Evolutionary conservation across 2,329 filamentous ascomycete genomes (phyloP).

Genomic region (Colletotrichum sp.): DNA sequence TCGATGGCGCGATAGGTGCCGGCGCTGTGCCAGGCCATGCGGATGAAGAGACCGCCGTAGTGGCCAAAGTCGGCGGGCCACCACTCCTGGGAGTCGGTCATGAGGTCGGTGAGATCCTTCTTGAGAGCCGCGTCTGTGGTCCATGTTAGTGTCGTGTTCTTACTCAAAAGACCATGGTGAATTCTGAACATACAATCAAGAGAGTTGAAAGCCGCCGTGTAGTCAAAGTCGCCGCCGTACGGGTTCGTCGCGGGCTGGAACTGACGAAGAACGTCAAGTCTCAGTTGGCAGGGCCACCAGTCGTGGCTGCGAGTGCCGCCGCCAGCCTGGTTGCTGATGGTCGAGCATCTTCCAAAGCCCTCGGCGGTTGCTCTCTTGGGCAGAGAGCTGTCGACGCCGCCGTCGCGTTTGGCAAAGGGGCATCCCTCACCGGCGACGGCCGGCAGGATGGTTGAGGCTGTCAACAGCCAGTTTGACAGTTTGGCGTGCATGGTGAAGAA

Average conservation of each 20-base stretch:
- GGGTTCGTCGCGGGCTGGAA: constrained; percentile 70
- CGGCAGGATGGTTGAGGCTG: constrained; percentile 8
- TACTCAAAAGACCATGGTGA: neutral
- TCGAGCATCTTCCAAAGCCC: constrained; percentile 7
- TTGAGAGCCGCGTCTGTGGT: constrained; percentile 64
- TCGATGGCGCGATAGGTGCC: constrained; percentile 80
- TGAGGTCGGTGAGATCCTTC: constrained; percentile 72
- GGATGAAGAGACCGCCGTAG: constrained; percentile 81
- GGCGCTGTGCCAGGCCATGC: constrained; percentile 82
- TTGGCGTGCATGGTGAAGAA: constrained; percentile 10
- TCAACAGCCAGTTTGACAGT: constrained; percentile 8
- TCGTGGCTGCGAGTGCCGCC: constrained; percentile 72
- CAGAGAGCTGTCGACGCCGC: constrained; percentile 2
- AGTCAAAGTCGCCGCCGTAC: constrained; percentile 70
- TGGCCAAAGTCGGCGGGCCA: constrained; percentile 85
- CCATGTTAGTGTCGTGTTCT: neutral
- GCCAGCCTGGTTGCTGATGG: constrained; percentile 50
- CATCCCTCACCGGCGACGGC: constrained; percentile 1
- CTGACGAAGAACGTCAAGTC: constrained; percentile 76
- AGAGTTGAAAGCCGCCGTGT: constrained; percentile 73
- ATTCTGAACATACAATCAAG: constrained; percentile 56
- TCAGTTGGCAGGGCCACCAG: constrained; percentile 77
- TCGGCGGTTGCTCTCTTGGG: constrained; percentile 2
- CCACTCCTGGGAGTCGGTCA: constrained; percentile 82
- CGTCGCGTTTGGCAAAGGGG: constrained; percentile 16